Evolutionary conservation across 2,329 filamentous ascomycete species (phyloP), one percentile per base, ranked within the genome.

Genomic region (Phyllosticta citribraziliensis): DNA sequence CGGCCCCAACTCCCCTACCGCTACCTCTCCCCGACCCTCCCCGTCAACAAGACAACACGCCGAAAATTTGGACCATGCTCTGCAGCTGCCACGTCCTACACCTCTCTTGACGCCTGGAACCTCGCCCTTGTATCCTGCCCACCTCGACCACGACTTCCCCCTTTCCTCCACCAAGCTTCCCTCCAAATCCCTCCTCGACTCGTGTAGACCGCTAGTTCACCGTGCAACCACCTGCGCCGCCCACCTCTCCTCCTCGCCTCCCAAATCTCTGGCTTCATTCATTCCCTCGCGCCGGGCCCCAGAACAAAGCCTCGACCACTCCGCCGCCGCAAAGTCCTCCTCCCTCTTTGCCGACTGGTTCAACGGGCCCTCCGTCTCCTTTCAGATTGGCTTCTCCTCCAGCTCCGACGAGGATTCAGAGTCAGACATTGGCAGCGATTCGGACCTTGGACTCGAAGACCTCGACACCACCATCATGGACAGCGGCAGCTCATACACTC

Each of bases 331-430:
- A 22, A 22, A 22, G 27, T 19, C n/a, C 57, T 19, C 20, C 62
- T 69, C 24, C 24, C 27, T 57, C 55, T 65, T 82, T 40, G 76
- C 78, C 57, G 76, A 76, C 64, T 81, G 80, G 79, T 83, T 83
- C 68, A 78, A 78, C 67, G 80, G 80, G 47, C 74, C 77, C 56
- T 81, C 79, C 25, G 76, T 78, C 47, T 75, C 78, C n/a, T 75
- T 80, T 53, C 77, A 74, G 64, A 70, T 81, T 51, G 75, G 74
- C 51, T 67, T 79, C 52, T 52, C 57, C 33, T 22, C 53, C n/a
- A 40, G 24, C 52, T 57, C 58, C 10, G 50, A 60, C 27, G 55
- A 67, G 10, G 66, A 66, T 57, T 65, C 64, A 9, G 59, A 63
- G 19, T 64, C 66, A 20, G 65, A 67, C 33, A 65, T 65, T 19